Evolutionary conservation across 176 grass and related monocot genomes (phyloP).

Genomic region (Bolboschoenus planiculmis): DNA sequence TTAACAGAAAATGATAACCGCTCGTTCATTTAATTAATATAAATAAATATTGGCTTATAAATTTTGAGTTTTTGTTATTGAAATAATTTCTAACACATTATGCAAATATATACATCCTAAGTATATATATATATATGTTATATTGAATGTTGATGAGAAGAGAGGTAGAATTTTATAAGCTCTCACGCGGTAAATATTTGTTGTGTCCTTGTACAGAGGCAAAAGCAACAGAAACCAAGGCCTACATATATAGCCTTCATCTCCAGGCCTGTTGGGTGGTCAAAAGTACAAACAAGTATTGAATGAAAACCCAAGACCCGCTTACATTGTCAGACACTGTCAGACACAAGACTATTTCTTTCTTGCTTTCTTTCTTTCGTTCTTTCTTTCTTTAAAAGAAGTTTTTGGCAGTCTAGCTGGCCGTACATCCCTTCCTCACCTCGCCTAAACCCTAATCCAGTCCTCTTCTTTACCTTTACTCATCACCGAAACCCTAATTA

Average conservation of each 20-base stretch:
- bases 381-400: slow-evolving; percentile 25
- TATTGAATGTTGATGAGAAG: not conserved
- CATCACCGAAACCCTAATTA: slow-evolving; percentile 8
- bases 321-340: slow-evolving; percentile 22
- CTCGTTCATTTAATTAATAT: no score
- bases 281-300: slow-evolving; percentile 28
- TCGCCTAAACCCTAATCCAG: not conserved
- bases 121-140: no score
- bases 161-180: not conserved
- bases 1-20: no score
- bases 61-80: no score
- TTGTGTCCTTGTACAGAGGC: not conserved
- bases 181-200: not conserved
- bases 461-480: not conserved
- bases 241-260: slow-evolving; percentile 30
- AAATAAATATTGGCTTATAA: no score
- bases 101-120: no score
- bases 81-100: no score
- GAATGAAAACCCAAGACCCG: slow-evolving; percentile 25
- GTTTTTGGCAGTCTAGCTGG: not conserved
- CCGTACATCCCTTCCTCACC: not conserved
- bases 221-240: slow-evolving; percentile 2
- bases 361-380: not conserved
- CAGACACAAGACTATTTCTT: slow-evolving; percentile 10
- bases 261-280: slow-evolving; percentile 25